Base-by-base conservation (phyloP, 2,329 filamentous ascomycete genomes). In the Fusarium sp. region DNA sequence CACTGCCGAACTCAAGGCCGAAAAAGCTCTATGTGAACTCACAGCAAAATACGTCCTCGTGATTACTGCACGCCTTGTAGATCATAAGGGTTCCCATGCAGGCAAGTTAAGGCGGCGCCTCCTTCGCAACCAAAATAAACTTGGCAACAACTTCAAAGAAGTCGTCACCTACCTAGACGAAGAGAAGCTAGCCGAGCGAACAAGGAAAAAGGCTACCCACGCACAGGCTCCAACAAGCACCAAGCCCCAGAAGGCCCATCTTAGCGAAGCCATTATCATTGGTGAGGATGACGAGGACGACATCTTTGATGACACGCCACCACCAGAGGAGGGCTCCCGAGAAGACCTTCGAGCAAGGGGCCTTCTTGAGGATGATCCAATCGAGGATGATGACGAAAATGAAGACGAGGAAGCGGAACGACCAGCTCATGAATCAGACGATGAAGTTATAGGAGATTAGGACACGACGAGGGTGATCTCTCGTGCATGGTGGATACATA, bases 131-230 rank as follows among this genome's bases (percentile, higher is more conserved):
- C 92, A 92, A 78, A 85, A 84, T n/a, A 90, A 89, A 77, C 86
- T 99, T 6, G 96, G 96, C 5, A 85, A 88, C 48, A 98, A 96
- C 78, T 97, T 93, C 85, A 93, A 92, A 77, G 94, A 96, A 75
- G 90, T 98, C 10, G 84, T 97, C 7, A 88, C 89, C 12, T 96
- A 92, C 79, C 84, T 98, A 7, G 94, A 97, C 75, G 89, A 92
- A 62, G 85, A 86, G 52, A 90, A 91, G 76, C 80, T 88, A 45
- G 85, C 81, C 14, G 80, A 81, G 40, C 80, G 80, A 40, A 82
- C 81, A 23, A 79, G 78, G 52, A 87, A 85, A 76, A 83, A 81
- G 72, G 78, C 79, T 37, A 75, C 57, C 48, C 65, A 50, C 26
- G 53, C 60, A 60, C 65, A 68, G 3, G 48, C 57, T 40, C 33